These are phyloP conservation scores for Mycena sp. DNA, from an alignment of 1,284 basidiomycete species.

Conservation along the genomic window DNA sequence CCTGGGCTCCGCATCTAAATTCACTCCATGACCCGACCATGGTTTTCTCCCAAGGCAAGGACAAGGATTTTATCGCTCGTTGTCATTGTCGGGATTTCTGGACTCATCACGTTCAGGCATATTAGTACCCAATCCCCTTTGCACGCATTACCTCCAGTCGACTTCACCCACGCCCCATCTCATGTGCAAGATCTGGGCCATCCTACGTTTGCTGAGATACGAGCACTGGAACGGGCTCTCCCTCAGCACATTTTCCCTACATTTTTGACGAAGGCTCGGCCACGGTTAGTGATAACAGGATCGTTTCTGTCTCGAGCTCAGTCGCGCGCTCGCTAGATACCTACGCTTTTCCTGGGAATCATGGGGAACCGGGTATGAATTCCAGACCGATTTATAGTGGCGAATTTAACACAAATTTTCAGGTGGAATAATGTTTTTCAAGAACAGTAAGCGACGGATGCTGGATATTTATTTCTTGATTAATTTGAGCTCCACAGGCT, in stretches of 20 bases:
- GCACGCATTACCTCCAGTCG: too few relatives aligned
- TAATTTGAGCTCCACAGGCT: conserved; percentile 39
- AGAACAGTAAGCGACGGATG: conserved; percentile 45
- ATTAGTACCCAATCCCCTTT: too few relatives aligned
- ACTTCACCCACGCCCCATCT: too few relatives aligned
- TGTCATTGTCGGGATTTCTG: too few relatives aligned
- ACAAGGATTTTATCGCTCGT: too few relatives aligned
- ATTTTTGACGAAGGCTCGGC: conserved; percentile 33
- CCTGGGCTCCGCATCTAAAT: too few relatives aligned
- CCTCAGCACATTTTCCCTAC: too few relatives aligned
- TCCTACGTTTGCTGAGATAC: conserved; percentile 46
- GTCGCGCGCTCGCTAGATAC: conserved; percentile 45
- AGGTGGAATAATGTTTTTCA: conserved; percentile 59
- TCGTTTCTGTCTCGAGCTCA: not conserved
- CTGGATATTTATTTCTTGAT: not conserved
- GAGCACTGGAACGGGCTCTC: conserved; percentile 48
- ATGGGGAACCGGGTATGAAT: conserved; percentile 12
- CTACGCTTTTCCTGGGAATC: conserved; percentile 25
- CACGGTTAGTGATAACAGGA: not conserved
- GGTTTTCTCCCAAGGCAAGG: too few relatives aligned
- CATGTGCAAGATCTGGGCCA: too few relatives aligned
- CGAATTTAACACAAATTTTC: conserved; percentile 31
- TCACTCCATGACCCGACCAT: too few relatives aligned
- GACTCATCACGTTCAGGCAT: too few relatives aligned
- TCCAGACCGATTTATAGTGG: not conserved